A percentile compares a stretch with the other conserved stretches of the same genome.
Evolutionary conservation across 78 protist genomes (phyloP).

Genomic region (Trichosphaerium sp.): DNA sequence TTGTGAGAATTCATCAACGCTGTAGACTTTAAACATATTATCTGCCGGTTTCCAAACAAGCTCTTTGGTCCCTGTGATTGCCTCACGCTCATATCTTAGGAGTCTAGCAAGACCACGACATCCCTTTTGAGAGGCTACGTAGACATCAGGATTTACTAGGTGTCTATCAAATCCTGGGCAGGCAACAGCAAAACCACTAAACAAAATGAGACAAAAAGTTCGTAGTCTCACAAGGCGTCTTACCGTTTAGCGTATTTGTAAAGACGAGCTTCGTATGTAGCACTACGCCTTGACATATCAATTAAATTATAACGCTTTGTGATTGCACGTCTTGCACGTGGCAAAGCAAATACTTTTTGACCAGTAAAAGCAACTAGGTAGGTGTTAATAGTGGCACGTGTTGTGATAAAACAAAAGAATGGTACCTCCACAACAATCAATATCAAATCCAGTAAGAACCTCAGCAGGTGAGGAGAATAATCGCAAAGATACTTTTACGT

Average conservation of each 20-base stretch:
- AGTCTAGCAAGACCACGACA: conserved; percentile 9
- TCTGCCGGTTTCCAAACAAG: no score
- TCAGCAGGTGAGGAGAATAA: conserved; percentile 55
- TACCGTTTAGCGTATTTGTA: conserved; percentile 40
- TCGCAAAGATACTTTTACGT: conserved; percentile 39
- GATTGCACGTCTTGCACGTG: background rate
- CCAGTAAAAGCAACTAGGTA: conserved; percentile 20
- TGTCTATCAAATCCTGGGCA: conserved; percentile 1
- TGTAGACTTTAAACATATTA: no score
- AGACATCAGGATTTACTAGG: background rate
- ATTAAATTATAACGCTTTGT: conserved; percentile 12
- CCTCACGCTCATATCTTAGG: conserved; percentile 3
- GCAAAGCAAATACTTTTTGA: background rate
- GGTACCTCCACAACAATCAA: conserved; percentile 58
- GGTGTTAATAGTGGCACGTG: conserved; percentile 17
- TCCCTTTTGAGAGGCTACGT: background rate
- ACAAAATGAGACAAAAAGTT: no score
- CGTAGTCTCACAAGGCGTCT: no score
- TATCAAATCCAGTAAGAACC: conserved; percentile 37
- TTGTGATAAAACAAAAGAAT: conserved; percentile 31
- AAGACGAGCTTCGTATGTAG: conserved; percentile 40
- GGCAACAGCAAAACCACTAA: conserved; percentile 33
- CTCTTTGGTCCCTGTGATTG: background rate
- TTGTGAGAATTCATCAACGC: no score
- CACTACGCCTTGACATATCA: conserved; percentile 28